Evolutionary conservation across 208 protist genomes (phyloP).

Genomic region (Trypanosoma cruzi): DNA sequence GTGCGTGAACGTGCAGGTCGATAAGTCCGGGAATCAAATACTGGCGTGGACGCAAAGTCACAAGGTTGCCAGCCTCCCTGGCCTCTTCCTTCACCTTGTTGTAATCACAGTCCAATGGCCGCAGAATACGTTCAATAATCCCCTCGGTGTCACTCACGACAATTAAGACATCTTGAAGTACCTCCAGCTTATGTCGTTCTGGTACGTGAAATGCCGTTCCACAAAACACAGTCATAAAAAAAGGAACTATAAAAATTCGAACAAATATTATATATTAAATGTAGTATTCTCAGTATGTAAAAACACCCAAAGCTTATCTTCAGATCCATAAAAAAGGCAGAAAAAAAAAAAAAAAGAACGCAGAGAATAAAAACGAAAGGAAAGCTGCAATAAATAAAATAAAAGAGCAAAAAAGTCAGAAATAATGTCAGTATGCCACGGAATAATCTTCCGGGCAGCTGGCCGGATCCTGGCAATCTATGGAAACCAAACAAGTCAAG

Average conservation of each 20-base stretch:
- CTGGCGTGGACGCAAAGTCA: slow-evolving; percentile 40
- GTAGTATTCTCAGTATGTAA: too few species aligned
- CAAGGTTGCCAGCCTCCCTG: slow-evolving; percentile 31
- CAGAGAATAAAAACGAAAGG: background rate
- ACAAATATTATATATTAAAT: slow-evolving; percentile 14
- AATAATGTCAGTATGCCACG: too few species aligned
- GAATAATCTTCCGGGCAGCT: too few species aligned
- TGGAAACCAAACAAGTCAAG: too few species aligned
- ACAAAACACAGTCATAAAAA: slow-evolving; percentile 29
- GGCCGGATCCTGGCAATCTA: too few species aligned
- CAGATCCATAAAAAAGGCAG: slow-evolving; percentile 53
- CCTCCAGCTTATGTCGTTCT: slow-evolving; percentile 36
- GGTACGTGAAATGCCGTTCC: slow-evolving; percentile 70
- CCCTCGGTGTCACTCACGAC: slow-evolving; percentile 42
- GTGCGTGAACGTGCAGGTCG: slow-evolving; percentile 94
- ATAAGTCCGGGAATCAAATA: slow-evolving; percentile 92
- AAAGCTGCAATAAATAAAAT: background rate
- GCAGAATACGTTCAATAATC: slow-evolving; percentile 47
- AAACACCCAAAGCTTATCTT: slow-evolving; percentile 15
- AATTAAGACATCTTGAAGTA: slow-evolving; percentile 50
- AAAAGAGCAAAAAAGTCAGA: too few species aligned
- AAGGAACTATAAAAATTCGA: slow-evolving; percentile 22
- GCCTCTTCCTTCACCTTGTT: slow-evolving; percentile 28
- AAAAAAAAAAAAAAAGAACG: slow-evolving; percentile 29
- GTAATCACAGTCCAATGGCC: slow-evolving; percentile 36